A percentile compares a stretch with the other conserved stretches of the same genome.
These are phyloP conservation scores for Coemansia sp. DNA, from an alignment of 192 early-diverging fungal genomes.

Conservation along the genomic window DNA sequence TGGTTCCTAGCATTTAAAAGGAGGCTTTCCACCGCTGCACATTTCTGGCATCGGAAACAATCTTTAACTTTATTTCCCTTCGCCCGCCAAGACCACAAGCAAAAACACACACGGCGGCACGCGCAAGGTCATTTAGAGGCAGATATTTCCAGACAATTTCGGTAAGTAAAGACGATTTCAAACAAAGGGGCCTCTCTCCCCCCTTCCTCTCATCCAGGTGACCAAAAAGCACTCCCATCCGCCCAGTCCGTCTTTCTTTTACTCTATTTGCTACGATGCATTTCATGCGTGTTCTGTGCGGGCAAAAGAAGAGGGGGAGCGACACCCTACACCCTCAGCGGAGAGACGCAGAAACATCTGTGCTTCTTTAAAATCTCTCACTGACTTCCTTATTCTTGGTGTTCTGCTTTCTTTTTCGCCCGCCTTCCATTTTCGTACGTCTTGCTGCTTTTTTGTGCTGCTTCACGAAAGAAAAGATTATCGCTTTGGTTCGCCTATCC, in stretches of 20 bases:
- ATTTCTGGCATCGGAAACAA: neutral
- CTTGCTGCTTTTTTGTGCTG: constrained; percentile 15
- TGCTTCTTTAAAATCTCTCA: constrained; percentile 7
- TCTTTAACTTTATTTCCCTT: neutral
- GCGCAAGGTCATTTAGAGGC: constrained; percentile 2
- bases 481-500: constrained; percentile 33
- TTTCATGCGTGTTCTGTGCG: neutral
- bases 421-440: constrained; percentile 7
- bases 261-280: constrained; percentile 6
- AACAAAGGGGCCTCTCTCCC: neutral
- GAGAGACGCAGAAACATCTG: constrained; percentile 3
- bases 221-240: neutral
- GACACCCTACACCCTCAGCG: neutral
- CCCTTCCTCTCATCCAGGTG: neutral
- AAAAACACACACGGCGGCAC: neutral
- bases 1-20: constrained; percentile 1
- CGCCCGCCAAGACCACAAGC: neutral
- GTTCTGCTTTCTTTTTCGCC: constrained; percentile 25
- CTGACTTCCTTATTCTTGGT: constrained; percentile 45
- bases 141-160: neutral
- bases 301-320: neutral
- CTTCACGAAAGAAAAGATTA: constrained; percentile 27
- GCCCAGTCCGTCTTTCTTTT: neutral
- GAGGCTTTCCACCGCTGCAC: neutral
- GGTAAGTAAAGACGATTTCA: constrained; percentile 5